Base-by-base conservation (phyloP, 2,329 filamentous ascomycete genomes). In the Spiromastix sp. region DNA sequence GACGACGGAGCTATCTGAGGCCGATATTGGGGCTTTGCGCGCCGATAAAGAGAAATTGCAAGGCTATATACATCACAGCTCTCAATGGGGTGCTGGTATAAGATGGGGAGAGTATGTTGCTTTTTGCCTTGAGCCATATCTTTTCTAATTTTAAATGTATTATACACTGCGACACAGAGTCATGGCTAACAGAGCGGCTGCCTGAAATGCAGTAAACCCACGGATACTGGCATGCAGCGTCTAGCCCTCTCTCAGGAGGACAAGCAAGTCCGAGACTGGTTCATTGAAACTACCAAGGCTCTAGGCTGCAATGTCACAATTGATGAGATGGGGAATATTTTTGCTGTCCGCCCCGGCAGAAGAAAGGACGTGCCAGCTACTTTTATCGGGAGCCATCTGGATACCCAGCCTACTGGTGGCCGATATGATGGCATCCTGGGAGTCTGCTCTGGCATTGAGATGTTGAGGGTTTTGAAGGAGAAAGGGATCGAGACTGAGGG, bases 271-370 rank as follows among this genome's bases (percentile, higher is more conserved):
- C 73, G 84, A 25, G 74, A 83, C 53, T 91, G 83, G 83, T 86
- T 91, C 43, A 68, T 77, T 0, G 55, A 75, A 12, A 77, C 74
- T 0, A 75, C 74, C 1, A 59, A 72, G 47, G 63, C 60, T 0
- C 60, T 86, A 0, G 80, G 78, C 7, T 89, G 83, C 54, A 66
- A 68, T 3, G 67, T 82, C 5, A 78, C 70, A 0, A 57, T 85
- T 1, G 84, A 91, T 51, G 65, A 73, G 17, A 86, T 89, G 74
- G 83, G 83, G 13, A 91, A 89, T 46, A 81, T 81, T 41, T 91
- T 89, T 51, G 81, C 82, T 1, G 66, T 84, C 3, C 70, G 79
- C 2, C 71, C 76, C 3, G 82, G 83, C 1, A 60, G 70, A 37
- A 59, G 60, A 34, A 61, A 67, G 12, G 65, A 72, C 17, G 71